Evolutionary conservation across 371 early-diverging fungal genomes (phyloP), one percentile per base, ranked within the genome.

Genomic region (Mucor mucedo): DNA sequence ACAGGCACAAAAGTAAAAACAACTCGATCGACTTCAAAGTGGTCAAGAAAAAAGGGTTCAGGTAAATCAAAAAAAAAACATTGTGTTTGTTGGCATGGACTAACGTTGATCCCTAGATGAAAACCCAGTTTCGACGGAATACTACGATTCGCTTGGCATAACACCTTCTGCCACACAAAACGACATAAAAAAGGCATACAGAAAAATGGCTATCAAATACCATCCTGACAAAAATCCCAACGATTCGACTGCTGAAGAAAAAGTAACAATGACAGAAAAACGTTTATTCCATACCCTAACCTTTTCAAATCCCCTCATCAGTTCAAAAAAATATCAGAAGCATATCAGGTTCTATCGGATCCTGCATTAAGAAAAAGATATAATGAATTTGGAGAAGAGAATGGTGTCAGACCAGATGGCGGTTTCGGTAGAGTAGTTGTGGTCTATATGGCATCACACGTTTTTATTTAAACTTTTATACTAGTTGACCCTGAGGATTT

Each of bases 301-400:
- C 7, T 32, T 8, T 30, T 32, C 72, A 82, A 76, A 16, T 14
- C 16, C 32, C 49, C 28, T 11, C 11, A 29, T 32, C 44, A 87
- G 89, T 96, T 97, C 72, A 95, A 97, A 75, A 86, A 87, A 70
- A 93, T 98, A 39, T 94, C 96, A 4, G 95, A 96, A 75, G 98
- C 97, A 16, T 97, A 98, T 71, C 95, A 95, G 76, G 86, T 90
- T 1, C 80, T 98, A 28, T 92, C 92, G 0, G 97, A 98, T 71
- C 93, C 95, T 9, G 85, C 89, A 61, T 77, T 91, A 56, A 86
- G 98, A 64, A 83, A 90, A 33, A 81, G 86, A 60, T 98, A 98
- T 79, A 95, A 98, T 65, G 89, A 88, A 73, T 85, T 85, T 64
- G 94, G 95, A 44, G 84, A 85, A 53, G 83, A 87, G 59, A 85